A percentile compares a stretch with the other conserved stretches of the same genome.
Evolutionary conservation across 306 rosid genomes (phyloP).

Genomic region (Malus fusca): DNA sequence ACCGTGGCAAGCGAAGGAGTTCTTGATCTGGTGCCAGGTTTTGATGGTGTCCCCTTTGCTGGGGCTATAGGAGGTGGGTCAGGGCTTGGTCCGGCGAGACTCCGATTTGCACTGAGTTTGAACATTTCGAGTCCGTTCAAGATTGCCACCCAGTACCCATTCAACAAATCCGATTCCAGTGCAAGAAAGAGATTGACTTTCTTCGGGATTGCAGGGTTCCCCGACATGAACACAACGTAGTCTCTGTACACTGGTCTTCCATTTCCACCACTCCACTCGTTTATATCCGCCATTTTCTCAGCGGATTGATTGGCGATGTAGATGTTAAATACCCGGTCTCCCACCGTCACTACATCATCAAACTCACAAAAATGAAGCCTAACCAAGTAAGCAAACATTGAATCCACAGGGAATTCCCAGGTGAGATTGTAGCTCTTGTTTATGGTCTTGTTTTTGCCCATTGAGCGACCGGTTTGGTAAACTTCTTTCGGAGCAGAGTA

Average conservation of each 20-base stretch:
- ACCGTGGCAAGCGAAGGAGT: not conserved
- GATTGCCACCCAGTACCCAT: rapidly evolving
- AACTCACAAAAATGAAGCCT: no score
- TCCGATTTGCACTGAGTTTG: constrained; percentile 8
- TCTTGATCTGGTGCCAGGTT: not conserved
- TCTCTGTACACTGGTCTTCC: not conserved
- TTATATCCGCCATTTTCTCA: rapidly evolving
- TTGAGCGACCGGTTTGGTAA: no score
- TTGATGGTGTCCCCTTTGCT: not conserved
- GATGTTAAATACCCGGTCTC: not conserved
- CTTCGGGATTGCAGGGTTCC: no score
- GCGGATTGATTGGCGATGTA: not conserved
- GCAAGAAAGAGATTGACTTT: no score
- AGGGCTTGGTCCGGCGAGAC: constrained; percentile 22
- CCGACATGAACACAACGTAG: no score
- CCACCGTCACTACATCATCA: no score
- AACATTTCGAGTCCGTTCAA: constrained; percentile 28
- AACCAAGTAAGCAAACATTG: no score
- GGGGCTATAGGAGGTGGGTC: not conserved
- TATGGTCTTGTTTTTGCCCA: no score
- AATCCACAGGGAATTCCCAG: no score
- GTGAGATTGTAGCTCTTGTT: no score
- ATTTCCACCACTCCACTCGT: not conserved
- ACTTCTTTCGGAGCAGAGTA: no score
- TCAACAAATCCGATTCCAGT: no score